These are phyloP conservation scores for Geranomyces variabilis DNA, from an alignment of 192 early-diverging fungal species.

Conservation along the genomic window DNA sequence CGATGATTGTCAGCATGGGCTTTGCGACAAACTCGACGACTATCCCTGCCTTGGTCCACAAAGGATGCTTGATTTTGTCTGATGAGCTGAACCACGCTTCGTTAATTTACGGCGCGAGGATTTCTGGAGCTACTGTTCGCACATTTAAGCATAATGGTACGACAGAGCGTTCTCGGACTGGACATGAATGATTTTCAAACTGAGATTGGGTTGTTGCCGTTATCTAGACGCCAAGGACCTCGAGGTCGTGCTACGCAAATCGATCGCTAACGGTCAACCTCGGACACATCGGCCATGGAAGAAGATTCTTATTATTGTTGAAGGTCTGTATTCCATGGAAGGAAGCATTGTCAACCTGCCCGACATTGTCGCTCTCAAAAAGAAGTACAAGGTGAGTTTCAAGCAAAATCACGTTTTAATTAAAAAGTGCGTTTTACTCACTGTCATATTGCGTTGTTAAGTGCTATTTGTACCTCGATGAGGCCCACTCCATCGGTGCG, in stretches of 20 bases:
- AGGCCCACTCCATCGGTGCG: constrained; percentile 96
- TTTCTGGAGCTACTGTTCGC: constrained; percentile 86
- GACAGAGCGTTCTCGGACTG: background rate
- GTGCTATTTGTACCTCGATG: constrained; percentile 96
- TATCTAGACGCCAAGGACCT: constrained; percentile 69
- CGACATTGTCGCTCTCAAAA: constrained; percentile 83
- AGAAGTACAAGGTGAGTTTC: constrained; percentile 82
- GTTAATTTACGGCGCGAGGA: constrained; percentile 89
- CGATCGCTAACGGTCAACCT: constrained; percentile 94
- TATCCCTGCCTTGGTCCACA: constrained; percentile 80
- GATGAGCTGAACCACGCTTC: constrained; percentile 97
- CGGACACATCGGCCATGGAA: constrained; percentile 98
- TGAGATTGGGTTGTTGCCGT: background rate
- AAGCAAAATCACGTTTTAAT: no score
- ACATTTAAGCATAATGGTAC: constrained; percentile 91
- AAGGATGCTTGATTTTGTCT: constrained; percentile 88
- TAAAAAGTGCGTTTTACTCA: background rate
- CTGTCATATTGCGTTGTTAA: constrained; percentile 2
- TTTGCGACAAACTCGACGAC: constrained; percentile 97
- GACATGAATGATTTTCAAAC: background rate
- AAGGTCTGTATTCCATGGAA: constrained; percentile 98
- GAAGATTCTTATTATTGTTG: constrained; percentile 96
- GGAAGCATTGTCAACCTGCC: constrained; percentile 89
- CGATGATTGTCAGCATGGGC: constrained; percentile 92
- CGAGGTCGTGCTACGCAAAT: constrained; percentile 78